These are phyloP conservation scores for Cucumis hystrix DNA, from an alignment of 306 rosid genomes.

Conservation along the genomic window DNA sequence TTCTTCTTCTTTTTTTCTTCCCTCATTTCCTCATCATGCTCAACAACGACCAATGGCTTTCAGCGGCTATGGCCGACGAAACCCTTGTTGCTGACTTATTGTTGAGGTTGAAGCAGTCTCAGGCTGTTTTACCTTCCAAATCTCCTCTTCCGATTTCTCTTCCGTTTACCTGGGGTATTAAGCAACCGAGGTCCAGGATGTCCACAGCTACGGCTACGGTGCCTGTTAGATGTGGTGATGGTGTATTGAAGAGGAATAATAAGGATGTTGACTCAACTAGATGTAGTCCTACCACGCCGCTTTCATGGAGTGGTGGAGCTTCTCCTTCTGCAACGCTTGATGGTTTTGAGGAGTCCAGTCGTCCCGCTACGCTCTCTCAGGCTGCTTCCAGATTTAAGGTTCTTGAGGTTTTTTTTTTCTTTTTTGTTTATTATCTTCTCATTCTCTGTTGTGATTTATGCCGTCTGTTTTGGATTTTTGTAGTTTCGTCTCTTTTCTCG, in stretches of 20 bases:
- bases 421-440: background rate
- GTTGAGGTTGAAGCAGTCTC: conserved; percentile 47
- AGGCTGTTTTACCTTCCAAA: conserved; percentile 23
- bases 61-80: conserved; percentile 63
- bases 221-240: conserved; percentile 32
- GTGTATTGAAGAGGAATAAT: conserved; percentile 17
- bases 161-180: conserved; percentile 43
- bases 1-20: conserved; percentile 1
- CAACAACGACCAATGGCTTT: conserved; percentile 46
- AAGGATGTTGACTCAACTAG: conserved; percentile 45
- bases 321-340: conserved; percentile 66
- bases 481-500: background rate
- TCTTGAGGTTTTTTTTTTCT: background rate
- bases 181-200: conserved; percentile 45
- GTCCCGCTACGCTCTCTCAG: conserved; percentile 8
- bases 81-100: conserved; percentile 52
- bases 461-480: background rate
- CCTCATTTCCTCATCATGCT: conserved; percentile 6
- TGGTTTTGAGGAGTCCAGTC: conserved; percentile 56
- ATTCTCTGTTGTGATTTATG: background rate
- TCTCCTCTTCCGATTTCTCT: conserved; percentile 10
- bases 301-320: conserved; percentile 84
- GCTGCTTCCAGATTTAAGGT: conserved; percentile 82
- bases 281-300: conserved; percentile 90
- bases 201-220: background rate